Evolutionary conservation across 352 stramenopile genomes (phyloP).

Genomic region (Phytophthora cajani): DNA sequence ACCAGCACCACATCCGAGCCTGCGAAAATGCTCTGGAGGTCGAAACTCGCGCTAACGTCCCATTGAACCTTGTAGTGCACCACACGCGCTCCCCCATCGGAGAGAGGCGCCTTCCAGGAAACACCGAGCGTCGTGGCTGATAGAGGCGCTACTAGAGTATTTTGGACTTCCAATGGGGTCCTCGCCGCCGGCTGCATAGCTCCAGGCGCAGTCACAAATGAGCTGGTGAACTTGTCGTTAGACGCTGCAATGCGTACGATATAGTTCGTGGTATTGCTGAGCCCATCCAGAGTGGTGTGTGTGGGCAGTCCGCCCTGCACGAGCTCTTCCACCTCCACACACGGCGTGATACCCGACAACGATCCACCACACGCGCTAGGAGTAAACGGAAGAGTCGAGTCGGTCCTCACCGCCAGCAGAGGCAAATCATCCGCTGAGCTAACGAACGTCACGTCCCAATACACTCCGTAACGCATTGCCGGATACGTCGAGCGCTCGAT

Average conservation of each 20-base stretch:
- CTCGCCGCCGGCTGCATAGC: constrained; percentile 37
- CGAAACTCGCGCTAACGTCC: constrained; percentile 88
- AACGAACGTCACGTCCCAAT: constrained; percentile 74
- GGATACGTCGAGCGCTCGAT: constrained; percentile 36
- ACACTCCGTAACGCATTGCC: constrained; percentile 61
- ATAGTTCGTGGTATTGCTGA: constrained; percentile 48
- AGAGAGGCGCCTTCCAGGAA: constrained; percentile 75
- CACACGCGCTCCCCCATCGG: constrained; percentile 76
- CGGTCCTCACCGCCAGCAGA: constrained; percentile 54
- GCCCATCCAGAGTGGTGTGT: constrained; percentile 20
- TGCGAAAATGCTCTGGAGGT: constrained; percentile 69
- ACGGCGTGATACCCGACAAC: constrained; percentile 64
- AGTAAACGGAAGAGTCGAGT: constrained; percentile 38
- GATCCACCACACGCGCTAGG: constrained; percentile 61
- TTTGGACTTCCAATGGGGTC: constrained; percentile 38
- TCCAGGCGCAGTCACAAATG: constrained; percentile 21
- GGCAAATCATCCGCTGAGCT: constrained; percentile 43
- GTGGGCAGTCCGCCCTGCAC: constrained; percentile 45
- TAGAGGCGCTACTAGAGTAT: constrained; percentile 48
- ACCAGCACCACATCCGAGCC: constrained; percentile 50
- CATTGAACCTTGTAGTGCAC: constrained; percentile 95
- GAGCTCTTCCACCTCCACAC: constrained; percentile 44
- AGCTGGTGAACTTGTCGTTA: constrained; percentile 49
- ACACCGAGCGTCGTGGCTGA: constrained; percentile 53
- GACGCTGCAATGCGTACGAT: constrained; percentile 43